Conservation (phyloP, 176 grass and related monocot species). For the Saccharum officinarum region DNA sequence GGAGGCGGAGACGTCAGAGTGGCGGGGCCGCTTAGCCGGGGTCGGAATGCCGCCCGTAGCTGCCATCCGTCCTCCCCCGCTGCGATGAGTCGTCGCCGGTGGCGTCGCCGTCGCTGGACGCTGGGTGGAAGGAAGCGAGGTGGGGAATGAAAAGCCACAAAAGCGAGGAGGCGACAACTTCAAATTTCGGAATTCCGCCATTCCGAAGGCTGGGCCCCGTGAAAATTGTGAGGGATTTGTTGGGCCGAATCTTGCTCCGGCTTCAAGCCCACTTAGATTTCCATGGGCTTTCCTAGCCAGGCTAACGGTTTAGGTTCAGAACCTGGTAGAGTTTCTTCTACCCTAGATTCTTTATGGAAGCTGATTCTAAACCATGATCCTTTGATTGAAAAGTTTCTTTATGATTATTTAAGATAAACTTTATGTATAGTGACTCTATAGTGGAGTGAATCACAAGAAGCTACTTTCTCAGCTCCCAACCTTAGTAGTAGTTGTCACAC, state of each 20-base stretch:
- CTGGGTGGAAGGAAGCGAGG: neutral
- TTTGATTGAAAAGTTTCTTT: no score
- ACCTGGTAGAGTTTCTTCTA: neutral
- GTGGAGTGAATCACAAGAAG: no score
- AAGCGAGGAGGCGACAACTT: neutral
- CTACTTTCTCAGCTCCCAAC: no score
- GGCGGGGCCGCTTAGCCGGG: neutral
- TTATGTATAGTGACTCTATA: no score
- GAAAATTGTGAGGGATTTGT: neutral
- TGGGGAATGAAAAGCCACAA: neutral
- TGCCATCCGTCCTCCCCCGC: neutral
- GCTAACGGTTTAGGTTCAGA: neutral
- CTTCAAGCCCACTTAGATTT: neutral
- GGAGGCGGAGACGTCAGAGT: neutral
- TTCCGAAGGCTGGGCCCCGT: neutral
- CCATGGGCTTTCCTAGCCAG: neutral
- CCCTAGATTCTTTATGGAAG: no score
- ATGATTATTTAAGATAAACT: no score
- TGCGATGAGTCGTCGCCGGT: conserved; percentile 7
- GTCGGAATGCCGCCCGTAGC: neutral
- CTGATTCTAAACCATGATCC: no score
- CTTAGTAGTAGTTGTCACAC: no score
- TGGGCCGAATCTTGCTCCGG: neutral
- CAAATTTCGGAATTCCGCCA: conserved; percentile 1
- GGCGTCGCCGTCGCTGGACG: neutral